Evolutionary conservation across 345 rosid genomes (phyloP), one percentile per base, ranked within the genome.

Genomic region (Brassica rapa): DNA sequence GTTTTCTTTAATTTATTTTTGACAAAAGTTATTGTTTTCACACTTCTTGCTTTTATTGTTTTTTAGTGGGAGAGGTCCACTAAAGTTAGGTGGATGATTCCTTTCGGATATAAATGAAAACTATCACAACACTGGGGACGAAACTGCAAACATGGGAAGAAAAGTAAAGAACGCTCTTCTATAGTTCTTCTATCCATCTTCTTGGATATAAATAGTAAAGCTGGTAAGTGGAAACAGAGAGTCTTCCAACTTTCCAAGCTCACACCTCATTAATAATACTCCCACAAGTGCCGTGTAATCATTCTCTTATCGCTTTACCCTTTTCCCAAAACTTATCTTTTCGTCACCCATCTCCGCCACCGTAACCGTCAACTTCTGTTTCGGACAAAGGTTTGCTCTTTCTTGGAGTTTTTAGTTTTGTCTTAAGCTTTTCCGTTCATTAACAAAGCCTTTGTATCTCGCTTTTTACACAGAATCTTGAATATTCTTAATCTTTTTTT

Each of bases 201-300:
- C 1, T 53, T 15, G 68, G 68, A 75, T 75, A 80, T 75, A 69
- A 37, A 32, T 63, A 63, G 41, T 10, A 59, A 33, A 46, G 21
- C n/a, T 33, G 8, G n/a, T 15, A 37, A 66, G 30, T 59, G 27
- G 66, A 69, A 60, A 60, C 70, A 74, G 66, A 68, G 66, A 68
- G 75, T 8, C 51, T 63, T 33, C 55, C 55, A 77, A 21, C 24
- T 53, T 61, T 77, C 2, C 32, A 35, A 71, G 16, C 59, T 73
- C 43, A 15, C 51, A 23, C 73, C 43, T 67, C 49, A 49, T 27
- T 35, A 73, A 4, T 43, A 61, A 4, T 43, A 61, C 24, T 57
- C 56, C 30, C 16, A 66, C 68, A 59, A 46, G 73, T 32, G 63
- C 63, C 27, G 63, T 72, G n/a, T 59, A n/a, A n/a, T 5, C 23